A percentile compares a stretch with the other conserved stretches of the same genome.
Evolutionary conservation across 163 green algal genomes (phyloP).

Genomic region (Chlamydomonas reinhardtii): DNA sequence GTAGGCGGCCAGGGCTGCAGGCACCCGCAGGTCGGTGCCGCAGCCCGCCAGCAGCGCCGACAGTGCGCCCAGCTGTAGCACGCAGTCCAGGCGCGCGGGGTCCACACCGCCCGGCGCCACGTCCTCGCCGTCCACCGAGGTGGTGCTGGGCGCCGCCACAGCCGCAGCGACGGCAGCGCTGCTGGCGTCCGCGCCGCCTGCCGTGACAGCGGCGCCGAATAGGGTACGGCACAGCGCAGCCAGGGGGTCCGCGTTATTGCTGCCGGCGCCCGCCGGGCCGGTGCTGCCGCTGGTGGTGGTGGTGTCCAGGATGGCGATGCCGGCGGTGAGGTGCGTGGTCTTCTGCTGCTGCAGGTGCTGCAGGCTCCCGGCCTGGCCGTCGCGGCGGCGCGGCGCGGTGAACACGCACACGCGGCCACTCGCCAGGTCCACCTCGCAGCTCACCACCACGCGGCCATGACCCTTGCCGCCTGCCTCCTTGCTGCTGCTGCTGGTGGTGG

Average conservation of each 20-base stretch:
- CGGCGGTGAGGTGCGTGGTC: neutral
- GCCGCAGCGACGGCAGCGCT: neutral
- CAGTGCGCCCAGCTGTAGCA: constrained; percentile 42
- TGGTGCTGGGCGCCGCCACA: neutral
- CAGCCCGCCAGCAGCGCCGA: neutral
- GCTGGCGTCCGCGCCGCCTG: no score
- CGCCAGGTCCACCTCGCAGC: constrained; percentile 44
- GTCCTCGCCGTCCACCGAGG: constrained; percentile 6
- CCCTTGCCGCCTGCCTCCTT: no score
- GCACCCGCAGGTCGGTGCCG: constrained; percentile 23
- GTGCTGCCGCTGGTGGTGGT: no score
- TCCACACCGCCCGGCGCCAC: neutral
- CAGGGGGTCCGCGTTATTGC: no score
- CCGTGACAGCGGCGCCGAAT: no score
- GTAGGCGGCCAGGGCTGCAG: constrained; percentile 25
- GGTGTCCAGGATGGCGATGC: neutral
- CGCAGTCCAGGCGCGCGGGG: constrained; percentile 29
- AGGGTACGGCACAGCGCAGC: no score
- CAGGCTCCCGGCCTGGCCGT: no score
- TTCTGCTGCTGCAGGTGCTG: neutral
- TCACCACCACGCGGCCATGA: constrained; percentile 31
- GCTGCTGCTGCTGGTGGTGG: no score
- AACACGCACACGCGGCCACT: constrained; percentile 1
- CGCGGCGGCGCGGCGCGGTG: neutral
- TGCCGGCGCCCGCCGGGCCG: neutral